These are phyloP conservation scores for Psilocybe cubensis DNA, from an alignment of 768 basidiomycete genomes.

Conservation along the genomic window DNA sequence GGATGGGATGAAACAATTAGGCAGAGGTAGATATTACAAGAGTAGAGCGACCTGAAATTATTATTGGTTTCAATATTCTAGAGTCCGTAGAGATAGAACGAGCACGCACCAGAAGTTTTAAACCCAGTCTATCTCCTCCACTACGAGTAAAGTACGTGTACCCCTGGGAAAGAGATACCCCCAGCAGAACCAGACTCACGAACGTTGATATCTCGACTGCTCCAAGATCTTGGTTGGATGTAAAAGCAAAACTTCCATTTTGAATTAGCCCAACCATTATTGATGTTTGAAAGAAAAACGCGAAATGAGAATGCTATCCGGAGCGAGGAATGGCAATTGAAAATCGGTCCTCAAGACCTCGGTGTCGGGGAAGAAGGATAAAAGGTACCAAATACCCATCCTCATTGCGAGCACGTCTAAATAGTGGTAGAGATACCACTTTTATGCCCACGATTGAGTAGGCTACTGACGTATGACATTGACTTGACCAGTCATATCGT, in stretches of 20 bases:
- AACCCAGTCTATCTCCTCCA: slow-evolving; percentile 1
- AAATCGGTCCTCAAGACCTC: not conserved
- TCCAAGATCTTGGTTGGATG: slow-evolving; percentile 11
- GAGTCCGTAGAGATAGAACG: too few species aligned
- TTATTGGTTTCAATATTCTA: not conserved
- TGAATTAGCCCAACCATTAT: slow-evolving; percentile 7
- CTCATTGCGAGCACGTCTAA: not conserved
- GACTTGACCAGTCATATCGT: not conserved
- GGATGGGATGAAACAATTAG: too few species aligned
- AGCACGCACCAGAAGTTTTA: slow-evolving; percentile 9
- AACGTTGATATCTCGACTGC: slow-evolving; percentile 15
- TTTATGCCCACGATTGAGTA: not conserved
- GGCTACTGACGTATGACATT: not conserved
- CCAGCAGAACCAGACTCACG: slow-evolving; percentile 11
- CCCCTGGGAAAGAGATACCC: slow-evolving; percentile 9
- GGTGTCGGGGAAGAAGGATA: not conserved
- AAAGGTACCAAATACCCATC: not conserved
- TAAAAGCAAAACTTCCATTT: not conserved
- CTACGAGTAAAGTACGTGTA: slow-evolving; percentile 8
- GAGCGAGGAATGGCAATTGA: not conserved
- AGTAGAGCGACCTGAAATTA: slow-evolving; percentile 9
- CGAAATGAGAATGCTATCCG: not conserved
- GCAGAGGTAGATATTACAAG: not conserved
- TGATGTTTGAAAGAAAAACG: not conserved
- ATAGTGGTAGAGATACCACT: not conserved